phyloP scores from a whole-genome alignment of 148 eudicot genomes.

The Rhododendron mucronatum region DNA sequence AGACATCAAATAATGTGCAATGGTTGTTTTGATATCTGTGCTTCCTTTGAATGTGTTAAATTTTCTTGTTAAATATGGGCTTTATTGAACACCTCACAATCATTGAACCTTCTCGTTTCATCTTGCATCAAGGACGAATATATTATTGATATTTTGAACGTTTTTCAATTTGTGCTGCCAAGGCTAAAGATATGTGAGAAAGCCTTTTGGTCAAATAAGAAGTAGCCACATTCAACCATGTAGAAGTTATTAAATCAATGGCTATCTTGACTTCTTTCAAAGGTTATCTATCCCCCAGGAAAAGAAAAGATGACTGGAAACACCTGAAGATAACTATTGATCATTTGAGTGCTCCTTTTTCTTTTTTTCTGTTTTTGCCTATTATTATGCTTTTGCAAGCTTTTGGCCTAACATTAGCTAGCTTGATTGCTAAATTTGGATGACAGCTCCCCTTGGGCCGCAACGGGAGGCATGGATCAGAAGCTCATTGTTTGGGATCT shows the following conservation, averaged over 20 bases:
- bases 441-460: conserved; percentile 83
- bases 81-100: not conserved
- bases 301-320: not conserved
- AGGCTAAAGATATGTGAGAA: not conserved
- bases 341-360: not conserved
- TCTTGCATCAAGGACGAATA: not conserved
- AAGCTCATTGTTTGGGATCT: conserved; percentile 88
- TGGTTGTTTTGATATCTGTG: not conserved
- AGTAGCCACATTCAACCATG: not conserved
- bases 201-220: not conserved
- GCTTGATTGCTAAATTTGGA: not conserved
- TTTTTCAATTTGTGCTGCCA: not conserved
- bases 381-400: not conserved
- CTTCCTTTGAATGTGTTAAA: not conserved
- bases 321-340: not conserved
- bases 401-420: not conserved
- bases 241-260: not conserved
- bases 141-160: not conserved
- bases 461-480: conserved; percentile 82
- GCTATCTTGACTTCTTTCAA: not conserved
- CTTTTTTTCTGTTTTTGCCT: not conserved
- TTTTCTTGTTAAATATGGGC: not conserved
- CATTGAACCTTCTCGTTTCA: not conserved
- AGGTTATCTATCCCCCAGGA: not conserved
- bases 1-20: not conserved